Percentiles rank a stretch among this genome's conserved stretches.
Conservation (phyloP, 129 eudicot species). For the Oenanthe sinensis region DNA sequence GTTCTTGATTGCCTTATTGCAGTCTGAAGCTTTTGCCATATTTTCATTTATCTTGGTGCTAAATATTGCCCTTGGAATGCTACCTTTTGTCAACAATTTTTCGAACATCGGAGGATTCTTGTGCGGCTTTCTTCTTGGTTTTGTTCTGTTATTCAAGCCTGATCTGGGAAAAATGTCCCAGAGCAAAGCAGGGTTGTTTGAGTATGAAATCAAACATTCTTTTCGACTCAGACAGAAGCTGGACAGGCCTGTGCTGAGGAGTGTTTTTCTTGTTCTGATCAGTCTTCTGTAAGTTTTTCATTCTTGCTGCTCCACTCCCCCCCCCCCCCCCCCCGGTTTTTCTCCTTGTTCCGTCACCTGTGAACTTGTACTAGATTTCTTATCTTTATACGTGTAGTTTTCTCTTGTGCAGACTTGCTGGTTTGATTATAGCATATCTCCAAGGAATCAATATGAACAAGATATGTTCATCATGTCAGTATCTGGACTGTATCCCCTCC, state of each 20-base stretch:
- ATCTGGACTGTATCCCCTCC: constrained; percentile 43
- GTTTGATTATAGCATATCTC: constrained; percentile 25
- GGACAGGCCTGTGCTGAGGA: constrained; percentile 41
- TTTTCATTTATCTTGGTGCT: constrained; percentile 20
- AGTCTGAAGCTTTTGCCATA: constrained; percentile 30
- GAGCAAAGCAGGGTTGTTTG: constrained; percentile 37
- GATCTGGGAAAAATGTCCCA: constrained; percentile 8
- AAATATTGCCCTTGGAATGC: constrained; percentile 37
- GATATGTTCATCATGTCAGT: constrained; percentile 36
- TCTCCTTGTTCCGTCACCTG: neutral
- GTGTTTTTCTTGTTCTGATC: constrained; percentile 25
- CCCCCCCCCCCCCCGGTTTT: too few relatives aligned
- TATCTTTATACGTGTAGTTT: neutral
- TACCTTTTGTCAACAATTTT: constrained; percentile 40
- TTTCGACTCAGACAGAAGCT: constrained; percentile 20
- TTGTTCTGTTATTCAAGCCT: constrained; percentile 40
- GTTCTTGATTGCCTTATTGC: constrained; percentile 3
- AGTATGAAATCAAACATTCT: constrained; percentile 27
- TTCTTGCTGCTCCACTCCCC: neutral
- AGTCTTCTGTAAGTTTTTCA: constrained; percentile 36
- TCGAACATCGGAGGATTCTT: constrained; percentile 46
- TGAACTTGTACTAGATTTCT: neutral
- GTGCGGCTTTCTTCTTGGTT: constrained; percentile 48
- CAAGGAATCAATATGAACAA: constrained; percentile 29
- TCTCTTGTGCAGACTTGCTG: constrained; percentile 31